phyloP scores from a whole-genome alignment of 2,329 filamentous ascomycete species.

The Exophiala sp. region DNA sequence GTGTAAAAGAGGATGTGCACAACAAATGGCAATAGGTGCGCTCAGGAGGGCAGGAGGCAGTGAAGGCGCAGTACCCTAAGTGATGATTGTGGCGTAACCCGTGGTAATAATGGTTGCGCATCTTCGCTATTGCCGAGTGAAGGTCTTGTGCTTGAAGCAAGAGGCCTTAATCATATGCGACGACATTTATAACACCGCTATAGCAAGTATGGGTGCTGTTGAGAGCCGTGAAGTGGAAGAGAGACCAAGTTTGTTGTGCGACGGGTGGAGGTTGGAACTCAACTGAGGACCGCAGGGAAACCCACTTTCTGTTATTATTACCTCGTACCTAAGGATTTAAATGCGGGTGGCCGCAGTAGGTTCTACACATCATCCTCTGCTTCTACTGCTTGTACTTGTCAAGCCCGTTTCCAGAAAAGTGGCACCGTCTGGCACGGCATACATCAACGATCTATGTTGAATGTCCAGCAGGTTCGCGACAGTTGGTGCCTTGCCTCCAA shows the following conservation, averaged over 20 bases:
- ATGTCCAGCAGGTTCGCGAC: no score
- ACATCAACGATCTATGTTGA: no score
- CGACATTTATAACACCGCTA: slow-evolving; percentile 14
- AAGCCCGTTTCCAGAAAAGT: no score
- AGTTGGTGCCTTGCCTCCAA: not conserved
- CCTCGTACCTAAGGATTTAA: not conserved
- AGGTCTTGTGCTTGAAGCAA: slow-evolving; percentile 10
- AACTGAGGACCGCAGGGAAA: not conserved
- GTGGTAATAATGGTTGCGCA: slow-evolving; percentile 17
- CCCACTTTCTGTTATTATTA: not conserved
- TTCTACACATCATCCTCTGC: no score
- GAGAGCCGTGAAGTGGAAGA: not conserved
- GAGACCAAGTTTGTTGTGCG: not conserved
- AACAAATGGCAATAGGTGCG: not conserved
- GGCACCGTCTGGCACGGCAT: no score
- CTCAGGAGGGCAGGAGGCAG: slow-evolving; percentile 1
- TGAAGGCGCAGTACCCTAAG: slow-evolving; percentile 17
- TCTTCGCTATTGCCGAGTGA: slow-evolving; percentile 23
- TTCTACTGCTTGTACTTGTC: no score
- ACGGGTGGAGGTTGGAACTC: no score
- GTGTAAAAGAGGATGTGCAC: not conserved
- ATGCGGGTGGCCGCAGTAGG: no score
- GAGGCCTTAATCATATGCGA: slow-evolving; percentile 6
- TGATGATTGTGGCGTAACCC: slow-evolving; percentile 14
- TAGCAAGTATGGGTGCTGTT: not conserved